phyloP scores from a whole-genome alignment of 257 asterid species.

The Catharanthus roseus region DNA sequence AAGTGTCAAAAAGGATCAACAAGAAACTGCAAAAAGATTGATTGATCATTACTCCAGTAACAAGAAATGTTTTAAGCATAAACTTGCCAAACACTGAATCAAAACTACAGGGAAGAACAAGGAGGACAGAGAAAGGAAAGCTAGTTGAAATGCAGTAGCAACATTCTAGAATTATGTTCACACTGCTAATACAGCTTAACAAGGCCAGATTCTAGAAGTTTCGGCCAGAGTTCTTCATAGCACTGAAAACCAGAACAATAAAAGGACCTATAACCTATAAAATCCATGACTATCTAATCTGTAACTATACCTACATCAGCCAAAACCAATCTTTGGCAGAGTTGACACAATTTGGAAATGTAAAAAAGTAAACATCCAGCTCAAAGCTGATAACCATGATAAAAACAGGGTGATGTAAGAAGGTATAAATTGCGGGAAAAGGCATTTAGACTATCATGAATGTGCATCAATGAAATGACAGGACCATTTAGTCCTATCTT shows the following conservation, averaged over 20 bases:
- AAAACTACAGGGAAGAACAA: not conserved
- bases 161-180: not conserved
- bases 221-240: not conserved
- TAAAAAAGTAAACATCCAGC: not conserved
- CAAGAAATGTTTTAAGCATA: not conserved
- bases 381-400: not conserved
- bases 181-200: not conserved
- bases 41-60: not conserved
- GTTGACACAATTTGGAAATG: not conserved
- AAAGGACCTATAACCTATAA: not conserved
- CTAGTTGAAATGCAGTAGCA: not conserved
- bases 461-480: not conserved
- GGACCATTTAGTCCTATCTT: not conserved
- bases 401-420: not conserved
- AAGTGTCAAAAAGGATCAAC: constrained; percentile 18
- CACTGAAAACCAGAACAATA: not conserved
- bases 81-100: not conserved
- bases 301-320: not conserved
- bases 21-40: constrained; percentile 8
- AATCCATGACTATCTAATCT: not conserved
- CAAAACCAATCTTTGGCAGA: not conserved
- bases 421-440: not conserved
- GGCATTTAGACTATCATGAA: not conserved
- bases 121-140: not conserved
- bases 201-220: not conserved